Conservation (phyloP, 495 filamentous ascomycete genomes). For the Trichoderma virens region DNA sequence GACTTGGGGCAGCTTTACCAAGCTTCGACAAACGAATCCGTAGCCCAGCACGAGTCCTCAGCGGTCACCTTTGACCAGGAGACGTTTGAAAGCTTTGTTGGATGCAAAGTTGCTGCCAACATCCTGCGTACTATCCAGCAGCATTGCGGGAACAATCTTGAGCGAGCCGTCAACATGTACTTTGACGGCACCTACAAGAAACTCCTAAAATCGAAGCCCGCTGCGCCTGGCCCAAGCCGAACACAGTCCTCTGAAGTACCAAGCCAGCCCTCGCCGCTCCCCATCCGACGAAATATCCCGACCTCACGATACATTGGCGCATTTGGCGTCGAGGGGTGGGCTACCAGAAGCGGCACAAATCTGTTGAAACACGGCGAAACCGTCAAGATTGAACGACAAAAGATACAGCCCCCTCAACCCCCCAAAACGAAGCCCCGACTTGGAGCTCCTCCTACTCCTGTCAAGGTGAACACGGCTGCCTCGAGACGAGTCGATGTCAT, state of each 20-base stretch:
- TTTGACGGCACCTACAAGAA: conserved; percentile 89
- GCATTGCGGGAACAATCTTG: conserved; percentile 55
- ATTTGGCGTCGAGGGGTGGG: conserved; percentile 87
- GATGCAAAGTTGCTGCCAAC: conserved; percentile 49
- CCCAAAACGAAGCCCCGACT: conserved; percentile 39
- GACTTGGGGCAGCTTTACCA: not conserved
- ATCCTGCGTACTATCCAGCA: conserved; percentile 44
- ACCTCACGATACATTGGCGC: conserved; percentile 74
- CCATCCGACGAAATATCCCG: conserved; percentile 38
- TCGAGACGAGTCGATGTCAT: conserved; percentile 67
- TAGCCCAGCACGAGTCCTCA: conserved; percentile 3
- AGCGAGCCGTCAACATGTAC: conserved; percentile 74
- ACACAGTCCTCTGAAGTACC: not conserved
- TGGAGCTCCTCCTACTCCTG: conserved; percentile 19
- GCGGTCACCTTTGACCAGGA: conserved; percentile 52
- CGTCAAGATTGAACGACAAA: conserved; percentile 81
- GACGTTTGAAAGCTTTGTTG: conserved; percentile 63
- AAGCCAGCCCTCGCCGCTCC: not conserved
- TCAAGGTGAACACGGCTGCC: conserved; percentile 34
- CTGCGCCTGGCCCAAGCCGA: not conserved
- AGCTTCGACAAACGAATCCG: not conserved
- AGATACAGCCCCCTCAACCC: conserved; percentile 53
- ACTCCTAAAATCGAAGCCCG: conserved; percentile 18
- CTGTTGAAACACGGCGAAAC: conserved; percentile 68
- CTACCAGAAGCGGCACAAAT: conserved; percentile 72